Percentiles rank a stretch among this genome's conserved stretches.
phyloP scores from a whole-genome alignment of 192 early-diverging fungal species.

The Ambispora gerdemannii region DNA sequence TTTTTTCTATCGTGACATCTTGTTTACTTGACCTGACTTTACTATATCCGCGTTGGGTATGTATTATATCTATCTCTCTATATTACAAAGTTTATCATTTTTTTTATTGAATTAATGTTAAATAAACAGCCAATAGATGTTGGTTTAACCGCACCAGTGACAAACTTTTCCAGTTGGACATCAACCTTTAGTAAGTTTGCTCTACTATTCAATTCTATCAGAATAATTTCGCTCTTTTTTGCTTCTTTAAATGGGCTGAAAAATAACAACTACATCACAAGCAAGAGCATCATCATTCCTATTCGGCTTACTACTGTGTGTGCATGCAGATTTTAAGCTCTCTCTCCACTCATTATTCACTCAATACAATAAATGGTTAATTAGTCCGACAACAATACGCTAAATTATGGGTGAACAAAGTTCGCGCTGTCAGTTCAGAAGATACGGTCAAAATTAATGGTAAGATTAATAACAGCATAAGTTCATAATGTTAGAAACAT shows the following conservation, averaged over 20 bases:
- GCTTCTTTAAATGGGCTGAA: background rate
- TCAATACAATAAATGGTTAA: background rate
- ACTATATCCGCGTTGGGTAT: constrained; percentile 21
- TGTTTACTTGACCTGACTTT: background rate
- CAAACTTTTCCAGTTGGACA: background rate
- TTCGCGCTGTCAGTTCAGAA: constrained; percentile 25
- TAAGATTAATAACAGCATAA: background rate
- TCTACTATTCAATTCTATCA: background rate
- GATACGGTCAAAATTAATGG: constrained; percentile 23
- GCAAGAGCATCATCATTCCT: background rate
- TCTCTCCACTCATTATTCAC: background rate
- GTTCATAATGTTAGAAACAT: background rate
- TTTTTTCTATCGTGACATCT: background rate
- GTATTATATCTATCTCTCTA: background rate
- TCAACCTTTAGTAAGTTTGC: constrained; percentile 15
- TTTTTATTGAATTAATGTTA: too few relatives aligned
- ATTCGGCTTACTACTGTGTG: background rate
- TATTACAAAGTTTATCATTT: background rate
- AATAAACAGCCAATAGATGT: constrained; percentile 10
- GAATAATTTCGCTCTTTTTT: background rate
- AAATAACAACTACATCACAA: background rate
- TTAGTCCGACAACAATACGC: constrained; percentile 19
- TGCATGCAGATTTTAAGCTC: background rate
- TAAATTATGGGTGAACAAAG: constrained; percentile 17
- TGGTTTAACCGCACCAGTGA: background rate